phyloP scores from a whole-genome alignment of 305 asterid genomes.

The Galium porrigens region DNA sequence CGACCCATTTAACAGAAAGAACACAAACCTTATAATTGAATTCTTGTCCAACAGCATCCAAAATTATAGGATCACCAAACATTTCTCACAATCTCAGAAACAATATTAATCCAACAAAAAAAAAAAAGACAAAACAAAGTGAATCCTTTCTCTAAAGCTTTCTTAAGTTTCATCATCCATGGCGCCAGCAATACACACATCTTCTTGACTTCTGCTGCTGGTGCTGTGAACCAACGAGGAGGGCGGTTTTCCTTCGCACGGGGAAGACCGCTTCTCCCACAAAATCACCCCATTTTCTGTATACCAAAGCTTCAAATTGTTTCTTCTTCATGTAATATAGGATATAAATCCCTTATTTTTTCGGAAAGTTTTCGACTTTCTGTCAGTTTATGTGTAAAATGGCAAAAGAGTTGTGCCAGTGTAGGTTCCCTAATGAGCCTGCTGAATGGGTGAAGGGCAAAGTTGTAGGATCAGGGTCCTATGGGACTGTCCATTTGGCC shows the following conservation, averaged over 20 bases:
- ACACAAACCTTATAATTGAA: not conserved
- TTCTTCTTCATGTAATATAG: not conserved
- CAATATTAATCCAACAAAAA: not conserved
- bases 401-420: constrained; percentile 7
- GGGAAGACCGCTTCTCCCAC: constrained; percentile 8
- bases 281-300: not conserved
- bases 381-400: not conserved
- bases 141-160: not conserved
- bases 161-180: constrained; percentile 1
- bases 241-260: constrained; percentile 5
- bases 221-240: not conserved
- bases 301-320: not conserved
- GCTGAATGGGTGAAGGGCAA: constrained; percentile 6
- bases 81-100: not conserved
- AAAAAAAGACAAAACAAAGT: not conserved
- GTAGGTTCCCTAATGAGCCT: not conserved
- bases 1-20: not conserved
- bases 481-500: constrained; percentile 11
- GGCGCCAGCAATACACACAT: not conserved
- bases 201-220: not conserved
- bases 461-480: constrained; percentile 8
- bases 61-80: constrained; percentile 35
- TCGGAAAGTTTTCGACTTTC: not conserved
- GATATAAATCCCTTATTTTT: not conserved
- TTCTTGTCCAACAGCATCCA: constrained; percentile 16